Base-by-base conservation (phyloP, 2,329 filamentous ascomycete genomes). In the Tympanopsis confertula region DNA sequence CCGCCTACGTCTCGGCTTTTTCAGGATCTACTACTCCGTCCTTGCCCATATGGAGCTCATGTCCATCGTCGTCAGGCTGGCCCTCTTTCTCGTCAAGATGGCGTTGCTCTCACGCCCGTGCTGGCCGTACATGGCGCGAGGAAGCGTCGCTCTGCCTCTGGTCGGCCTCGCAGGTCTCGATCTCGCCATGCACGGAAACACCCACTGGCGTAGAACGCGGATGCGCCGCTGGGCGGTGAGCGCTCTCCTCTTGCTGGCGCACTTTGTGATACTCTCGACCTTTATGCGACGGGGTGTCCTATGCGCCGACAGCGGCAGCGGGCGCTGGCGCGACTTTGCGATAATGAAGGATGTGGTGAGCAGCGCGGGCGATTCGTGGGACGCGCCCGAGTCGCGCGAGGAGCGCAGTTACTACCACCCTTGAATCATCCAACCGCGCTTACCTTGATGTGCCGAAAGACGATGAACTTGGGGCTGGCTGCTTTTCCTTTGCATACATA, bases 161-260 rank as follows among this genome's bases (percentile, higher is more conserved):
- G 59, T 93, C 4, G 57, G 71, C 3, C 55, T 89, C 5, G 86
- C 85, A 5, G 74, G 71, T 1, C 47, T 86, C 12, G 85, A 88
- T 40, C 53, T 78, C n/a, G 66, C 60, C 17, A 46, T 68, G 22
- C 56, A 65, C 4, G 15, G 13, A 7, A 19, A 4, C 35, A 24
- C 7, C 18, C 15, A 12, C 5, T 13, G 22, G 22, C 22, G 22
- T n/a, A 49, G 61, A 2, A 45, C 57, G 2, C 44, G 61, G 10
- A 42, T 45, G 1, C 55, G 56, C 30, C 56, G 58, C 12, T 37
- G 58, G 35, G 46, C 47, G 29, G 41, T 56, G 10, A 66, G 66
- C 35, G 24, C 59, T 3, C 19, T 63, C 13, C 50, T 73, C 28
- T 47, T 69, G 5, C 35, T 56, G 3, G 15, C 69, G 22, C 74